phyloP scores from a whole-genome alignment of 2,329 filamentous ascomycete species.

The Arthrobotrys sinensis region DNA sequence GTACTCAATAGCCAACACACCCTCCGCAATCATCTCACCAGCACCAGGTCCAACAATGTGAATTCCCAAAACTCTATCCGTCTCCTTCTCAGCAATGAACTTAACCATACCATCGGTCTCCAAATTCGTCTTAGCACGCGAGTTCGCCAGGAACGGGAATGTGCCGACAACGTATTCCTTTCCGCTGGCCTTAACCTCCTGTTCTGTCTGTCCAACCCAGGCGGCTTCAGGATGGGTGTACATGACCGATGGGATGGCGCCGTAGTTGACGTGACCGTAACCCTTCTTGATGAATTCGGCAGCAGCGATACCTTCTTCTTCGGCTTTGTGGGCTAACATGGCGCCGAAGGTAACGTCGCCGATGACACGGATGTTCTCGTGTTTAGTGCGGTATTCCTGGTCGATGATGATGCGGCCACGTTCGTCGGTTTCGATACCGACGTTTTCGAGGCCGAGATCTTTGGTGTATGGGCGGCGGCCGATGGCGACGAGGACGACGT shows the following conservation, averaged over 20 bases:
- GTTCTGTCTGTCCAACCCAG: constrained; percentile 98
- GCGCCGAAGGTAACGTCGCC: constrained; percentile 95
- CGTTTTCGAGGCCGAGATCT: constrained; percentile 92
- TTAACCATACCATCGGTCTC: constrained; percentile 97
- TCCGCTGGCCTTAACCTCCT: constrained; percentile 90
- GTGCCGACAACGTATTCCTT: constrained; percentile 93
- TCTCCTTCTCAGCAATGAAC: constrained; percentile 93
- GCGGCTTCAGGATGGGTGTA: constrained; percentile 99
- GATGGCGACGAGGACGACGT: constrained; percentile 96
- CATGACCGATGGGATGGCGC: constrained; percentile 97
- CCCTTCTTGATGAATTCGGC: constrained; percentile 98
- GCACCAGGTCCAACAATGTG: constrained; percentile 97
- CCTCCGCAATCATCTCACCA: constrained; percentile 99
- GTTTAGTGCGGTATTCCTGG: constrained; percentile 98
- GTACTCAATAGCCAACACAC: constrained; percentile 94
- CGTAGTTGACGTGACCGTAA: constrained; percentile 99
- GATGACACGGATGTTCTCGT: constrained; percentile 95
- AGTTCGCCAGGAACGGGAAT: constrained; percentile 99
- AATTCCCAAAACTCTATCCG: constrained; percentile 92
- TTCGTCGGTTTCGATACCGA: constrained; percentile 91
- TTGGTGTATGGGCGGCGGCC: constrained; percentile 94
- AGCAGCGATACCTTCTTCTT: constrained; percentile 95
- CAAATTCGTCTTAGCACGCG: constrained; percentile 97
- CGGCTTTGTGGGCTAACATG: constrained; percentile 72
- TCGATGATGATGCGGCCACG: constrained; percentile 96